Conservation (phyloP, 2,329 filamentous ascomycete species). For the Nigrograna mackinnonii region DNA sequence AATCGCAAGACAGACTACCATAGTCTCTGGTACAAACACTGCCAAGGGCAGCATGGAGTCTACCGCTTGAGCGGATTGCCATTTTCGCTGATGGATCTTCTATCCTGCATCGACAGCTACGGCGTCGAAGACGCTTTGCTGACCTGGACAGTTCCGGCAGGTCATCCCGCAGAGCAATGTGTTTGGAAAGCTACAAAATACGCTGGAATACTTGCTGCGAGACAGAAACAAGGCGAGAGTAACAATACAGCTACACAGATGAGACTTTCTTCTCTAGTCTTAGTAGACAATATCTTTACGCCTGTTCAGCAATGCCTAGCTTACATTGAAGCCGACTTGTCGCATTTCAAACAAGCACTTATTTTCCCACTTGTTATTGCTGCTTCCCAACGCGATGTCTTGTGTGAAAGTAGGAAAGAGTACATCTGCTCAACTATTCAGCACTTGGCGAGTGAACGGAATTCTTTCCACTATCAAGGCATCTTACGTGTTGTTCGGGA, state of each 20-base stretch:
- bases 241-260: no score
- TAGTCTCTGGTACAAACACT: constrained; percentile 5
- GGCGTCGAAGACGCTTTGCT: background rate
- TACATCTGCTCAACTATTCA: background rate
- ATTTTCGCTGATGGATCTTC: constrained; percentile 7
- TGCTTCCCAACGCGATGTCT: background rate
- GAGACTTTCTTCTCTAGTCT: no score
- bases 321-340: background rate
- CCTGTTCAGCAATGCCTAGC: background rate
- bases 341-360: background rate
- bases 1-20: constrained; percentile 3
- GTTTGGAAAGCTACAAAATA: background rate
- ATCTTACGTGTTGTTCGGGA: background rate
- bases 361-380: background rate
- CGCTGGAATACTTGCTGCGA: background rate
- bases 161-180: background rate
- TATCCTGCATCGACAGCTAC: background rate
- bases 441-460: background rate
- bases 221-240: background rate
- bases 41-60: constrained; percentile 5
- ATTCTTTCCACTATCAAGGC: background rate
- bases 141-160: background rate
- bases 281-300: background rate
- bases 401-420: background rate
- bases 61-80: constrained; percentile 4